Percentiles rank a stretch among this genome's conserved stretches.
These are phyloP conservation scores for Alternaria sp. DNA, from an alignment of 2,329 filamentous ascomycete species.

Conservation along the genomic window DNA sequence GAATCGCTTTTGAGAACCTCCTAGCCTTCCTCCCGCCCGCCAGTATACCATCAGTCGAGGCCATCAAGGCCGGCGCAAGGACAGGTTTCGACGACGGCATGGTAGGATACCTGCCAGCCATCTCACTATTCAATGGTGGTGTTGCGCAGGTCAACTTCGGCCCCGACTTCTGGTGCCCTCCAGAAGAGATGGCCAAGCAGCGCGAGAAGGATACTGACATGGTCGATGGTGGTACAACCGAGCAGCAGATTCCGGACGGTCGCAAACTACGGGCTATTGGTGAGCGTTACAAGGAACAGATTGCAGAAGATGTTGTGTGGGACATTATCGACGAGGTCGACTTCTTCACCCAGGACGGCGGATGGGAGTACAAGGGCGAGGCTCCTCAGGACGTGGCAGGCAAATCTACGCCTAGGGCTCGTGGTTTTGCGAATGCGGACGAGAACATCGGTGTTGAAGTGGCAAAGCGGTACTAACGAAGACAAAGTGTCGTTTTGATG, in stretches of 20 bases:
- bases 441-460: constrained; percentile 51
- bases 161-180: constrained; percentile 90
- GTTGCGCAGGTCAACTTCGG: constrained; percentile 95
- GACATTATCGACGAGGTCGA: constrained; percentile 96
- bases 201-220: constrained; percentile 45
- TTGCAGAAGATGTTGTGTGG: constrained; percentile 91
- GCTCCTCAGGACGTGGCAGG: constrained; percentile 42
- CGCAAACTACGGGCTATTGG: constrained; percentile 67
- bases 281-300: constrained; percentile 89
- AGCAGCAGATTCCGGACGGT: constrained; percentile 33
- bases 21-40: constrained; percentile 92
- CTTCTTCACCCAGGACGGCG: constrained; percentile 78
- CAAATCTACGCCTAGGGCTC: constrained; percentile 48
- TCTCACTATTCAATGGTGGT: constrained; percentile 91
- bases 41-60: constrained; percentile 74
- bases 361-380: constrained; percentile 53
- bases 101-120: constrained; percentile 93
- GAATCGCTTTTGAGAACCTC: constrained; percentile 86
- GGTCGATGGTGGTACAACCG: constrained; percentile 28
- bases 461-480: constrained; percentile 41
- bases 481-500: background rate
- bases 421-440: constrained; percentile 50
- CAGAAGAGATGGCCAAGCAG: constrained; percentile 64
- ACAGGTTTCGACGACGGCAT: constrained; percentile 93
- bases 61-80: constrained; percentile 76